Percentiles rank a stretch among this genome's conserved stretches.
phyloP scores from a whole-genome alignment of 2,329 filamentous ascomycete genomes.

The Neofusicoccum umdonicola region DNA sequence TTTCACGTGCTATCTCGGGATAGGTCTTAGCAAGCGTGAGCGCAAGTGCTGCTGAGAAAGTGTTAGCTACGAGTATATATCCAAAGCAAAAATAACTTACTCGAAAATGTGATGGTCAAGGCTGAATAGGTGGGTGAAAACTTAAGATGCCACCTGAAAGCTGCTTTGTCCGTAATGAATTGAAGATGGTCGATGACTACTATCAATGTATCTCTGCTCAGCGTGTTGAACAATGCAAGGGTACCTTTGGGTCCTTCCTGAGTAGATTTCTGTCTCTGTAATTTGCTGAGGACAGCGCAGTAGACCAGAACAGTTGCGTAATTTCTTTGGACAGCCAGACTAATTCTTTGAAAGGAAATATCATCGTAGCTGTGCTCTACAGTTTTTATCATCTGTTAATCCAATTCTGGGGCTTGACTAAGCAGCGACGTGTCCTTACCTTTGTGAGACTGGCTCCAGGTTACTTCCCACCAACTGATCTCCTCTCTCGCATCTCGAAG shows the following conservation, averaged over 20 bases:
- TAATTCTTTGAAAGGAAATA: not conserved
- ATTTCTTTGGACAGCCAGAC: not conserved
- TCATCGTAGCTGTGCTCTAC: not conserved
- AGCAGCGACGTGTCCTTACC: not conserved
- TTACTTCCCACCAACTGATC: not conserved
- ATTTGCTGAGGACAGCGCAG: not conserved
- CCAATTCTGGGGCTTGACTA: not conserved
- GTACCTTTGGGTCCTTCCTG: too few species aligned
- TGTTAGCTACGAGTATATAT: not conserved
- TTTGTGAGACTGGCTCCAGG: not conserved
- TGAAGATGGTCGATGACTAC: not conserved
- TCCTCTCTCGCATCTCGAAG: not conserved
- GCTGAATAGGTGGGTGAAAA: not conserved
- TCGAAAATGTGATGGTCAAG: not conserved
- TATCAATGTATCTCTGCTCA: not conserved
- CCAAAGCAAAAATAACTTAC: not conserved
- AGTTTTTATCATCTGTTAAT: not conserved
- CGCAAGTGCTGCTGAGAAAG: not conserved
- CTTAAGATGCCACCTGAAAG: not conserved
- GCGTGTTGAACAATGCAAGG: not conserved
- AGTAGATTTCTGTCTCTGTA: not conserved
- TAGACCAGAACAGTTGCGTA: not conserved
- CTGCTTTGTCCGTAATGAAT: not conserved
- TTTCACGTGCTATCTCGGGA: not conserved
- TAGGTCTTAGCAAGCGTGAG: not conserved